A percentile compares a stretch with the other conserved stretches of the same genome.
These are phyloP conservation scores for Cercophora newfieldiana DNA, from an alignment of 495 filamentous ascomycete genomes.

Conservation along the genomic window DNA sequence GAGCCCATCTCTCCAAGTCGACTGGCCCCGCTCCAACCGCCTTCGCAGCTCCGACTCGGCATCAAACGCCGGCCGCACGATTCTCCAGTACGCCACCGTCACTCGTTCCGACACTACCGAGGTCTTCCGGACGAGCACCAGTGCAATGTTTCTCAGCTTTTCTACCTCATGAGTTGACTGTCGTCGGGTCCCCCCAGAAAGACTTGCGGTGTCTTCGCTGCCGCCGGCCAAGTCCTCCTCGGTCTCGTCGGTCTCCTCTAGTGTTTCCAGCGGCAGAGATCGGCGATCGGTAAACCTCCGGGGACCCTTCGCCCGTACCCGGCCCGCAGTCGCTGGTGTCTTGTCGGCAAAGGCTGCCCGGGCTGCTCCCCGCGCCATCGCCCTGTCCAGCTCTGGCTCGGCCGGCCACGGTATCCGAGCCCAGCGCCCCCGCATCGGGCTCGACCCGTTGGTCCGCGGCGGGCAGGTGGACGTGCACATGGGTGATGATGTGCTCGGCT, in stretches of 20 bases:
- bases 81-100: constrained; percentile 29
- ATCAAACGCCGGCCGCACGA: constrained; percentile 34
- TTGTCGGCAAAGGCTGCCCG: constrained; percentile 26
- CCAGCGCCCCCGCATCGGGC: neutral
- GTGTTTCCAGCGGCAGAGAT: neutral
- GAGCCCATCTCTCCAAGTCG: constrained; percentile 26
- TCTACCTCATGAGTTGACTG: neutral
- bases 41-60: constrained; percentile 28
- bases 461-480: constrained; percentile 28
- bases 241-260: constrained; percentile 3
- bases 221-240: constrained; percentile 7
- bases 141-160: neutral
- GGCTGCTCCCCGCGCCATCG: constrained; percentile 34
- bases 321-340: neutral
- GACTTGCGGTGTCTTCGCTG: constrained; percentile 23
- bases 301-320: neutral
- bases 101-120: constrained; percentile 16
- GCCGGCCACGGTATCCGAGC: neutral
- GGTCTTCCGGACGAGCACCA: constrained; percentile 3
- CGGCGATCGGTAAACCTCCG: neutral
- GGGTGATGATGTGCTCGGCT: constrained; percentile 20
- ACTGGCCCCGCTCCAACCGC: constrained; percentile 18
- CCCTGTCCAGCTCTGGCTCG: constrained; percentile 14
- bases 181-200: constrained; percentile 8
- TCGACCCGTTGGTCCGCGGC: constrained; percentile 2